These are phyloP conservation scores for Vachellia pachyceras DNA, from an alignment of 306 rosid genomes.

Conservation along the genomic window DNA sequence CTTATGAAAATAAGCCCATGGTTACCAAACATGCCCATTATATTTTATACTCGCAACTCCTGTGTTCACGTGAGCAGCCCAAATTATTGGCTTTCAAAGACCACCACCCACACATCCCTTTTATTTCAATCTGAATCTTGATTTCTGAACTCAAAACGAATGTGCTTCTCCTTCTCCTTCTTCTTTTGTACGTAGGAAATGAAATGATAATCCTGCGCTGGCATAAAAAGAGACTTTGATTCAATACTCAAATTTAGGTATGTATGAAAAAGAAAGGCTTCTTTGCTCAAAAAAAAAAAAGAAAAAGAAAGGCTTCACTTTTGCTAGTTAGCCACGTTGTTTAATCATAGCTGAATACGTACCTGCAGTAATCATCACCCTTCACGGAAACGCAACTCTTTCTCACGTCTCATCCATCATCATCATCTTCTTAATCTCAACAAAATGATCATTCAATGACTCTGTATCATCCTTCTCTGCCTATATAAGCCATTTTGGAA, in stretches of 20 bases:
- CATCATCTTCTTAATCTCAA: neutral
- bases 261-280: too few relatives aligned
- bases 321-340: neutral
- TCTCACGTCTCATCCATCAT: conserved; percentile 34
- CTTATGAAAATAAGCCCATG: too few relatives aligned
- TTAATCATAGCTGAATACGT: neutral
- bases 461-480: neutral
- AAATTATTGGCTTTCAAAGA: neutral
- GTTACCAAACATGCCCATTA: too few relatives aligned
- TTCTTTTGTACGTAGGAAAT: too few relatives aligned
- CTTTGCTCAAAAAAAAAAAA: too few relatives aligned
- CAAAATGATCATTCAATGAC: neutral
- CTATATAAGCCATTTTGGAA: neutral
- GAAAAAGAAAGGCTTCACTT: too few relatives aligned
- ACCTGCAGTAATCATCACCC: conserved; percentile 20
- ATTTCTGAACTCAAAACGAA: neutral
- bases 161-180: too few relatives aligned
- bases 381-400: neutral
- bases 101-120: neutral
- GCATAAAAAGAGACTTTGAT: too few relatives aligned
- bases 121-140: too few relatives aligned
- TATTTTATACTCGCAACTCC: neutral
- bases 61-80: neutral
- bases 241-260: too few relatives aligned
- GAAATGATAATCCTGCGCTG: too few relatives aligned